phyloP scores from a whole-genome alignment of 2,329 filamentous ascomycete genomes.

The Botrytis byssoidea region DNA sequence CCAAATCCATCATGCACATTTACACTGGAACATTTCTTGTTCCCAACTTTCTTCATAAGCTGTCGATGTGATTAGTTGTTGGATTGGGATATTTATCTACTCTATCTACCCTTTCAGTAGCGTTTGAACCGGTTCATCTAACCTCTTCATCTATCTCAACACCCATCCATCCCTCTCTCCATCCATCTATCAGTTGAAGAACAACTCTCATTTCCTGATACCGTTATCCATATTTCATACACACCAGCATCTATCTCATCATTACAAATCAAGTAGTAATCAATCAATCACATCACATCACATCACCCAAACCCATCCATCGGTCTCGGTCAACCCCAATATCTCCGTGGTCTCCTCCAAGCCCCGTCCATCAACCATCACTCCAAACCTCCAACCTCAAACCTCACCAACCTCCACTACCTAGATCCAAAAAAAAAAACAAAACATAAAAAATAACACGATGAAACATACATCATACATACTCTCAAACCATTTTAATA shows the following conservation, averaged over 20 bases:
- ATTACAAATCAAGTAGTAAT: not conserved
- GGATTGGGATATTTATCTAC: not conserved
- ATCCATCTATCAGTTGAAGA: not conserved
- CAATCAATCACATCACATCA: not conserved
- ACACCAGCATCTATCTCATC: not conserved
- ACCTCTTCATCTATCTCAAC: not conserved
- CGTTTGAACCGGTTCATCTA: not conserved
- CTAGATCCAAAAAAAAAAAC: not conserved
- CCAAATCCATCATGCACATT: not conserved
- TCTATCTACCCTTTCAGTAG: too few species aligned
- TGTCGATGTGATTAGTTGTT: not conserved
- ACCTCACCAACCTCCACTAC: not conserved
- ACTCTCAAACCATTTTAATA: not conserved
- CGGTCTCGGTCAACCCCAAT: not conserved
- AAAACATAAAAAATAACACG: too few species aligned
- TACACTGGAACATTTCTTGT: too few species aligned
- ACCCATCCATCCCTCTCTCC: not conserved
- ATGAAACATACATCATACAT: conserved; percentile 12
- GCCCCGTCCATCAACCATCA: not conserved
- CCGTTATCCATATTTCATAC: too few species aligned
- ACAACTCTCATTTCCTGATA: too few species aligned
- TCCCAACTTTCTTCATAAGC: too few species aligned
- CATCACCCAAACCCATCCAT: not conserved
- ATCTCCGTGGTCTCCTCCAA: not conserved
- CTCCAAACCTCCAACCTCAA: not conserved